Percentiles rank a stretch among this genome's conserved stretches.
phyloP scores from a whole-genome alignment of 331 rosid species.

The Malus hybrid region DNA sequence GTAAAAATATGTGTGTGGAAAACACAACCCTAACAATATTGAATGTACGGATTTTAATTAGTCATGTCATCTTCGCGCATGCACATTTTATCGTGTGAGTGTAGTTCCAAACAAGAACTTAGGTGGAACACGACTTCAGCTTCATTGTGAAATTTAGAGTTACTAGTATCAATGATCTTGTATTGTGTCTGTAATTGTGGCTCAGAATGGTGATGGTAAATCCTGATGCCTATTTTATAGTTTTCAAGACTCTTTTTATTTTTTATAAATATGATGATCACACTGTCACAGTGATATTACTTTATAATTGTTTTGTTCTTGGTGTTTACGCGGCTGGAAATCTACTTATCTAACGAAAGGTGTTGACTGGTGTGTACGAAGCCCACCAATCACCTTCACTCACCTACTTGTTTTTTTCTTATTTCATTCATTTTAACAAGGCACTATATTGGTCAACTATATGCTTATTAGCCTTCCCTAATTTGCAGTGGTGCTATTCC shows the following conservation, averaged over 20 bases:
- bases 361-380: not conserved
- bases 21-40: not conserved
- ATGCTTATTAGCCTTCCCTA: not conserved
- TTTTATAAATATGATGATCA: too few species aligned
- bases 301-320: not conserved
- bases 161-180: too few species aligned
- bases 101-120: not conserved
- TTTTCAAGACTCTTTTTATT: too few species aligned
- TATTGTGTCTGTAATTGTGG: too few species aligned
- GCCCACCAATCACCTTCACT: not conserved
- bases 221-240: too few species aligned
- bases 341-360: not conserved
- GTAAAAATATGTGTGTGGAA: too few species aligned
- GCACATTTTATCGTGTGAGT: not conserved
- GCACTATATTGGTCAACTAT: not conserved
- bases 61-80: not conserved
- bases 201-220: too few species aligned
- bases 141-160: too few species aligned
- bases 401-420: not conserved
- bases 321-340: not conserved
- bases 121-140: not conserved
- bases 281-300: too few species aligned
- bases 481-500: not conserved
- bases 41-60: not conserved
- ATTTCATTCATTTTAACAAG: not conserved